A percentile compares a stretch with the other conserved stretches of the same genome.
phyloP scores from a whole-genome alignment of 2,329 filamentous ascomycete genomes.

The Colletotrichum sp. region DNA sequence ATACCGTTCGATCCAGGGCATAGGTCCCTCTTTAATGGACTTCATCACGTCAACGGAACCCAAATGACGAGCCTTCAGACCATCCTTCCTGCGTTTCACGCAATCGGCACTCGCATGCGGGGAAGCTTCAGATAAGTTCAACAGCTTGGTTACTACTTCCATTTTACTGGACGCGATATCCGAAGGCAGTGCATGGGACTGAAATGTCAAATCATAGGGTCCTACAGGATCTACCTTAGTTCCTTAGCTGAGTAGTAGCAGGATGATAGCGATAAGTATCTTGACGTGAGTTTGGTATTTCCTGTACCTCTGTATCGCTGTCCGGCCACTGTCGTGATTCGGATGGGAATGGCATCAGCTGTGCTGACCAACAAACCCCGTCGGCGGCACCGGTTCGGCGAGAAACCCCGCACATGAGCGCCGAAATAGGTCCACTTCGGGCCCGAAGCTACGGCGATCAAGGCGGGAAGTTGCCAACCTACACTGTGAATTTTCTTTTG shows the following conservation, averaged over 20 bases:
- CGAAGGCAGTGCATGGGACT: too few species aligned
- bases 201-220: too few species aligned
- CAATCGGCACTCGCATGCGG: not conserved
- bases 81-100: not conserved
- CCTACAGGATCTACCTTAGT: not conserved
- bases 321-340: not conserved
- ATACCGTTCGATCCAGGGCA: too few species aligned
- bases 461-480: not conserved
- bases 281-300: rapidly evolving
- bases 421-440: not conserved
- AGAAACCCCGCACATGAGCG: not conserved
- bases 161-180: not conserved
- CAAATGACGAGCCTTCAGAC: not conserved
- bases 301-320: not conserved
- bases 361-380: not conserved
- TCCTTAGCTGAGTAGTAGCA: not conserved
- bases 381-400: conserved; percentile 21
- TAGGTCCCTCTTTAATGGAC: too few species aligned
- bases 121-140: not conserved
- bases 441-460: not conserved
- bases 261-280: not conserved
- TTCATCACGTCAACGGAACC: not conserved
- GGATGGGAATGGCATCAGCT: not conserved
- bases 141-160: not conserved
- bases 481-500: too few species aligned